Evolutionary conservation across 2,329 filamentous ascomycete species (phyloP).

Genomic region (Lasiodiplodia hormozganensis): DNA sequence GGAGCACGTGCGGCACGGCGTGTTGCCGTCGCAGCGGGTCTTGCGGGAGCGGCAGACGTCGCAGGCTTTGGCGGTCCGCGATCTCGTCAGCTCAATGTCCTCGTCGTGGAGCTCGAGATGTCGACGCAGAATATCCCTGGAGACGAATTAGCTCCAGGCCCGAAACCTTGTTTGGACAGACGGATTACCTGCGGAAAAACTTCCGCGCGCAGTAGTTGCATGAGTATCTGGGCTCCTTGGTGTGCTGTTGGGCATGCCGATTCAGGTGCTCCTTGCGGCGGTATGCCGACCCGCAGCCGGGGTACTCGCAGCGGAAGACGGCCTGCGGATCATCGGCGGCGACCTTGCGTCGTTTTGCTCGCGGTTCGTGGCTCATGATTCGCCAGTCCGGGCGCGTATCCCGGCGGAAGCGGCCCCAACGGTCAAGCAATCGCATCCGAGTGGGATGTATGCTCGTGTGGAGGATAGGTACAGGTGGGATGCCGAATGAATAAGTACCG

Average conservation of each 20-base stretch:
- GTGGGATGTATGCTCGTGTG: background rate
- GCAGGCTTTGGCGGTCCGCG: constrained; percentile 15
- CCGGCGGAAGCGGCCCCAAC: constrained; percentile 4
- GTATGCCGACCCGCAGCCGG: constrained; percentile 19
- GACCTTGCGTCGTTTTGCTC: constrained; percentile 8
- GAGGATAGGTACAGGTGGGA: background rate
- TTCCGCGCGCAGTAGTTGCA: constrained; percentile 15
- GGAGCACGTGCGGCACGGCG: constrained; percentile 9
- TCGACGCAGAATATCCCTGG: constrained; percentile 20
- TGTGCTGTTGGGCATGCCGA: constrained; percentile 20
- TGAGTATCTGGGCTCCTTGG: background rate
- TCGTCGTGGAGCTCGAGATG: constrained; percentile 16
- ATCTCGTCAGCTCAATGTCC: constrained; percentile 6
- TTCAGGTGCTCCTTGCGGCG: constrained; percentile 23
- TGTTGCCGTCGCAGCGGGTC: background rate
- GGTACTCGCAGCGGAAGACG: constrained; percentile 11
- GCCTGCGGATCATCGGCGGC: background rate
- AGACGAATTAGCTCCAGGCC: background rate
- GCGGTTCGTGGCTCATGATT: constrained; percentile 2
- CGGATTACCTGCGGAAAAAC: constrained; percentile 12
- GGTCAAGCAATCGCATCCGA: background rate
- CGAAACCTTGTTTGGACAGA: background rate
- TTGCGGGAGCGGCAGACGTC: constrained; percentile 20
- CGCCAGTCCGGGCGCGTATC: background rate
- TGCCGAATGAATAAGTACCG: constrained; percentile 13